Conservation (phyloP, 164 flowering plant species). For the Cinnamomum chago region DNA sequence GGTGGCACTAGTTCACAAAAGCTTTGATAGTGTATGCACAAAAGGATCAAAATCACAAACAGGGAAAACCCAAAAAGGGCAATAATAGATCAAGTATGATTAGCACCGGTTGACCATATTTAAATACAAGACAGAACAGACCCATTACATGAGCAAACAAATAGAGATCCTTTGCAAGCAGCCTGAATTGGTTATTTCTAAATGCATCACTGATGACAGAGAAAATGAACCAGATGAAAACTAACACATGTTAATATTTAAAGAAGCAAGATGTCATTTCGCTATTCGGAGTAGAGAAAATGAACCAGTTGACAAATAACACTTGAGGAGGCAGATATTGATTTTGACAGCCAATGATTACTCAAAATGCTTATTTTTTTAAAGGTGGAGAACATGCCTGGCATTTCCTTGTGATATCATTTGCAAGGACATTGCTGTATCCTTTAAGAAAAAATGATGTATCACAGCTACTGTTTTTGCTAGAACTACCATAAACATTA, state of each 20-base stretch:
- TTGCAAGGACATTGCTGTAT: constrained; percentile 6
- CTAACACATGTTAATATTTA: too few relatives aligned
- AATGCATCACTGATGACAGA: too few relatives aligned
- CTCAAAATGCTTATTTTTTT: background rate
- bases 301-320: background rate
- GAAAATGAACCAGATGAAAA: too few relatives aligned
- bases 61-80: too few relatives aligned
- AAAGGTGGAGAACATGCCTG: constrained; percentile 16
- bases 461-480: constrained; percentile 21
- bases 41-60: too few relatives aligned
- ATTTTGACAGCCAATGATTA: background rate
- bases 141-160: background rate
- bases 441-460: constrained; percentile 11
- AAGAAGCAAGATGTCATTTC: background rate
- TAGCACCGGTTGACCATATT: too few relatives aligned
- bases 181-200: background rate
- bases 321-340: background rate
- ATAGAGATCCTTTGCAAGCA: background rate
- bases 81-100: too few relatives aligned
- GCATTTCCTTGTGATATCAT: constrained; percentile 5
- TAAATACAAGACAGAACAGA: background rate
- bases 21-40: too few relatives aligned
- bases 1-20: too few relatives aligned
- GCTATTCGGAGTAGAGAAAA: background rate
- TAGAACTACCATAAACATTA: constrained; percentile 10